Evolutionary conservation across 2,329 filamentous ascomycete species (phyloP), one percentile per base, ranked within the genome.

Genomic region (Diplodia corticola): DNA sequence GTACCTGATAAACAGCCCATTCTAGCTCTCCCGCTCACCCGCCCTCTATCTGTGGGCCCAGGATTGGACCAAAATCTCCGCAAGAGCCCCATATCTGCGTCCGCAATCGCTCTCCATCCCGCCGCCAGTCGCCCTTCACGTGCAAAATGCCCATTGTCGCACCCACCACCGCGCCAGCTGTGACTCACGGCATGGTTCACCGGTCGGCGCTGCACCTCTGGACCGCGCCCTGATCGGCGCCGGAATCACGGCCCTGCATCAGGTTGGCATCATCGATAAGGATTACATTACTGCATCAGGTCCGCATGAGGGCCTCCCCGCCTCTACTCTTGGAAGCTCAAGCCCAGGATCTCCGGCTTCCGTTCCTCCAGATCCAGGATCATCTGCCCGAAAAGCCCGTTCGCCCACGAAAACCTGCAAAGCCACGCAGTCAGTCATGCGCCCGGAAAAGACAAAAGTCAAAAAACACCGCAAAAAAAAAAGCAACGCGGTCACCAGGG

Each of bases 311-410:
- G 55, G 28, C 17, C 15, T 6, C 13, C 13, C n/a, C 12, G 20
- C 33, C 9, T 35, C 33, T 59, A 48, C 17, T 48, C 4, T 37
- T 83, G 81, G 64, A 81, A 83, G 71, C 78, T 82, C 67, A 75
- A 73, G 67, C 71, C 68, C 69, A 83, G 67, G 33, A 83, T 70
- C 22, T 74, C 73, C 37, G 81, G 80, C 74, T 80, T 82, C 67
- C 80, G 74, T 17, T 76, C 71, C 67, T 80, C 76, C 44, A 84
- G 69, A 66, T 82, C 79, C 28, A 84, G 64, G 26, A 84, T 79
- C 79, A 81, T 80, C 71, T 83, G 80, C 10, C 81, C 83, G 73
- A 81, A 84, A 65, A 84, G 71, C 12, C 80, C 82, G 70, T 83
- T 85, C 37, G 82, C 82, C 83, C 83, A 84, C 4, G 78, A 80